Conservation (phyloP, 176 grass and related monocot genomes). For the Guadua angustifolia region DNA sequence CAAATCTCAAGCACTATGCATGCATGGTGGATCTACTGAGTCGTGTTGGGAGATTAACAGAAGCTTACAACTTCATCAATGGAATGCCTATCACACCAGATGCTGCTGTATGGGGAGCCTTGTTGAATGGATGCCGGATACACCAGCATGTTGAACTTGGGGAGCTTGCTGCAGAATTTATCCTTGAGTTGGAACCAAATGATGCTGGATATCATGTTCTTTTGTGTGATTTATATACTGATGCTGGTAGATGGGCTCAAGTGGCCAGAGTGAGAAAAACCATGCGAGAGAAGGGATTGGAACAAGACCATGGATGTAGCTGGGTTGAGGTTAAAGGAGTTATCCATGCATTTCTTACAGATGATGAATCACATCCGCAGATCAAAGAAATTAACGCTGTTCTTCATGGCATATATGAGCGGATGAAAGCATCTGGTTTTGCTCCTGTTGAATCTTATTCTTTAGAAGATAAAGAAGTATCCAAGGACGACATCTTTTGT, state of each 20-base stretch:
- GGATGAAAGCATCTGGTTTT: constrained; percentile 63
- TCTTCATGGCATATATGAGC: constrained; percentile 72
- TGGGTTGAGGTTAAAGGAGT: constrained; percentile 93
- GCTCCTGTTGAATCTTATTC: constrained; percentile 49
- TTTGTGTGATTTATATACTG: constrained; percentile 82
- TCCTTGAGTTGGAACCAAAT: constrained; percentile 78
- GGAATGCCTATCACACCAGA: constrained; percentile 78
- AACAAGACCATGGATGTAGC: constrained; percentile 72
- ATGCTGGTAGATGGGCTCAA: constrained; percentile 75
- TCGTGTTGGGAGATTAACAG: constrained; percentile 66
- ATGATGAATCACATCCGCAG: constrained; percentile 85
- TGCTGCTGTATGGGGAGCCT: constrained; percentile 82
- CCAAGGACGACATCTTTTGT: constrained; percentile 79
- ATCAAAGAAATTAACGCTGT: constrained; percentile 81
- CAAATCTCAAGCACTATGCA: constrained; percentile 91
- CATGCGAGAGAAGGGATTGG: constrained; percentile 85
- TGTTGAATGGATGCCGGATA: constrained; percentile 90
- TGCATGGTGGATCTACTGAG: constrained; percentile 96
- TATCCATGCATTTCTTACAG: constrained; percentile 91
- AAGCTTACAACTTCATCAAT: constrained; percentile 77
- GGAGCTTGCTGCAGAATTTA: constrained; percentile 72
- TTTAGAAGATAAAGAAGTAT: constrained; percentile 56
- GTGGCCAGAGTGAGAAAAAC: constrained; percentile 74
- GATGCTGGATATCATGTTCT: constrained; percentile 81
- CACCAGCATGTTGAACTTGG: constrained; percentile 77